Evolutionary conservation across 495 filamentous ascomycete genomes (phyloP), one percentile per base, ranked within the genome.

Genomic region (Cercophora samala): DNA sequence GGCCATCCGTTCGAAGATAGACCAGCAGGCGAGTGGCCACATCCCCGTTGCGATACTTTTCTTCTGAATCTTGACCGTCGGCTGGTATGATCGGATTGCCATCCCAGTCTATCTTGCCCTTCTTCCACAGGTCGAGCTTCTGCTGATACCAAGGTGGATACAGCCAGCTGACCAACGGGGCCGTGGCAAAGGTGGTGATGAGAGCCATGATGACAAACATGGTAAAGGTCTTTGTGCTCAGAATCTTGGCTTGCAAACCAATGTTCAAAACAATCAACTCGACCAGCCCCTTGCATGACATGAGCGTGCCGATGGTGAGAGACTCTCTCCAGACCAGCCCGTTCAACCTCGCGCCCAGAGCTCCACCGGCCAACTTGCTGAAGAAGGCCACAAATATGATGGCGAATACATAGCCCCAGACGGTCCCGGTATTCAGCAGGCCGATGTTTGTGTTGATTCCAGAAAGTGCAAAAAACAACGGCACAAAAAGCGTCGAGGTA

Each of bases 221-320:
- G 24, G 93, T 97, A 73, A 97, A 97, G 1, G 93, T 97, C 26
- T 88, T 85, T 19, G 83, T 84, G 67, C 89, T 93, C 46, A 97
- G 78, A 68, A 97, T 97, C 66, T 88, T 88, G 22, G 93, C 93
- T 83, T 95, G 90, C 15, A 96, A 83, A 18, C 93, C 93, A 74
- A 97, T 96, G 71, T 97, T 97, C 88, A 97, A 75, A 1, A 97
- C 93, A 77, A 97, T 97, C 53, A 97, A 82, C 76, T 97, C 93
- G 0, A 97, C 91, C 64, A 97, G 82, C 61, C 93, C 93, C 76
- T 97, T 97, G 76, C 93, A 97, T 75, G 91, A 95, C 93, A 97
- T 97, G 73, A 97, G 76, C 24, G 89, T 87, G 37, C 93, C 93
- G 69, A 97, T 93, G 8, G 91, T 88, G 25, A 95, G 87, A 69